Conservation (phyloP, 2,329 filamentous ascomycete genomes). For the Trichoderma guizhouense region DNA sequence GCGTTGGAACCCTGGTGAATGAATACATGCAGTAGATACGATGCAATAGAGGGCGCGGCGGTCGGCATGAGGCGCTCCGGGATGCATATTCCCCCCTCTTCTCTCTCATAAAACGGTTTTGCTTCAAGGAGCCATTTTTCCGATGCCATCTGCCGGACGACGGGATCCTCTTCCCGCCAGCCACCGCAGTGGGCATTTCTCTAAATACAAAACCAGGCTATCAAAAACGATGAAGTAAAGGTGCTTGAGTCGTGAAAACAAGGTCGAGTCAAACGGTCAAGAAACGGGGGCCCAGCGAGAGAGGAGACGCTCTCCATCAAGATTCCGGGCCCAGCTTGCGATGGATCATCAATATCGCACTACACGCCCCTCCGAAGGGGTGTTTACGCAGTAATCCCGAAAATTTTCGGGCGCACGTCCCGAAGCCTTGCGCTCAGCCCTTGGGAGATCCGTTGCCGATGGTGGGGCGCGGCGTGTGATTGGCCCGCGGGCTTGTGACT, state of each 20-base stretch:
- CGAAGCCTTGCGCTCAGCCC: conserved; percentile 16
- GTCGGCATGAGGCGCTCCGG: background rate
- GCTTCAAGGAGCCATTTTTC: background rate
- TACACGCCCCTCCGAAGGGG: background rate
- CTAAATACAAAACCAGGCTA: background rate
- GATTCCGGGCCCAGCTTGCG: background rate
- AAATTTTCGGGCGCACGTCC: conserved; percentile 9
- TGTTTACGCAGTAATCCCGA: background rate
- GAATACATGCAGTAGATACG: background rate
- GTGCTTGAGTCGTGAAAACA: background rate
- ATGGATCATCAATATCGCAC: background rate
- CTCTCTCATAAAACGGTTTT: background rate
- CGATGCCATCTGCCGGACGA: background rate
- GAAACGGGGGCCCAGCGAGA: background rate
- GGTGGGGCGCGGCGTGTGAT: background rate
- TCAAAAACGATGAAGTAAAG: background rate
- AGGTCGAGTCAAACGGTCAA: background rate
- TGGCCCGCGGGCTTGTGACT: background rate
- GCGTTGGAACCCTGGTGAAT: background rate
- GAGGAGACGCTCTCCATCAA: background rate
- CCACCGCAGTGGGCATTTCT: background rate
- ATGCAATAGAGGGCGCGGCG: background rate
- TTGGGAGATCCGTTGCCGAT: conserved; percentile 14
- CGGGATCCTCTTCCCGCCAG: background rate
- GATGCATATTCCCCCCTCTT: background rate